Evolutionary conservation across 2,329 filamentous ascomycete species (phyloP), one percentile per base, ranked within the genome.

Genomic region (Penicillium freii): DNA sequence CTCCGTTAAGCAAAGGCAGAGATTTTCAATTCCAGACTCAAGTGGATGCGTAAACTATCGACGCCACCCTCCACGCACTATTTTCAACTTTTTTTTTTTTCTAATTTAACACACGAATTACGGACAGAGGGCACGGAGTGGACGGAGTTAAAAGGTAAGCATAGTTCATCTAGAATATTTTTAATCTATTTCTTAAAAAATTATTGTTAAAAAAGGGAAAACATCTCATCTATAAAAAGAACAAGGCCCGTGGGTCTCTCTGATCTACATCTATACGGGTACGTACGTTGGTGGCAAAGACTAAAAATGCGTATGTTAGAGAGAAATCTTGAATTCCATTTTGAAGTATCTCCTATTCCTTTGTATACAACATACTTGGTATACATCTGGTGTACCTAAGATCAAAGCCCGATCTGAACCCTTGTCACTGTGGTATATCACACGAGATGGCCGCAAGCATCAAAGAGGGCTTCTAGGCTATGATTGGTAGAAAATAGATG

Each of bases 1-100:
- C 42, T 19, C 5, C 9, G 25, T 45, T 36, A 8, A n/a, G 4
- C 11, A 27, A 31, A n/a, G n/a, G n/a, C 48, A 54, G 51, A 54
- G 33, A 48, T 54, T 54, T 54, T 19, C 23, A 42, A 42, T 23
- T 33, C 15, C 19, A 54, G 43, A 49, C 51, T 54, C 25, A 15
- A 15, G 51, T 54, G 51, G 51, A 53, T 36, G 51, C 42, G 15
- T 36, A 53, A 46, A 54, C 51, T 49, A 54, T 54, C 10, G 51
- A 54, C 51, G 54, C 54, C 54, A 56, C 40, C 25, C 45, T 33
- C 45, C 36, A 27, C 36, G 19, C 10, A 36, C 39, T 52, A 36
- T 21, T 31, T 47, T 34, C 5, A 3, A 2, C 8, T 5, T 31
- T 31, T 23, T n/a, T n/a, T n/a, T 23, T 23, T 47, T 31, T 42